Conservation (phyloP, 2,329 filamentous ascomycete genomes). For the Bipolaris bicolor region DNA sequence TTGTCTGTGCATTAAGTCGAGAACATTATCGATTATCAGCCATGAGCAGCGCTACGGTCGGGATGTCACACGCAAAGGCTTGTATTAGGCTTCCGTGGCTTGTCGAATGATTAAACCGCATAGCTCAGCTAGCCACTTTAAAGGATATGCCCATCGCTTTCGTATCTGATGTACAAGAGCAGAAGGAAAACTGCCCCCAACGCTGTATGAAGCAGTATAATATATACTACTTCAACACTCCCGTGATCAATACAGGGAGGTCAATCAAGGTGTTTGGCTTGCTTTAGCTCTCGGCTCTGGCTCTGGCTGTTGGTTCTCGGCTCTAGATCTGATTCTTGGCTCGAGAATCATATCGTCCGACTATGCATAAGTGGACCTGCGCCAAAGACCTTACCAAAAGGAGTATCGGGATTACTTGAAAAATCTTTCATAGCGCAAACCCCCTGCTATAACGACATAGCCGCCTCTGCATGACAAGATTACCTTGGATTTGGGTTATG, state of each 20-base stretch:
- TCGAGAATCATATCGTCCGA: no score
- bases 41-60: background rate
- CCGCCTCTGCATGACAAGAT: no score
- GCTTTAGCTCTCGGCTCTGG: background rate
- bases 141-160: background rate
- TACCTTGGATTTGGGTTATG: no score
- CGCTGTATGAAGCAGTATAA: background rate
- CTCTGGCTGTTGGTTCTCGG: background rate
- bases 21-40: conserved; percentile 1
- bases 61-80: background rate
- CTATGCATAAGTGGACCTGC: no score
- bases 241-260: background rate
- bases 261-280: background rate
- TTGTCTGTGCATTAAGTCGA: conserved; percentile 1
- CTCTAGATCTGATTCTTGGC: background rate
- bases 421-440: no score
- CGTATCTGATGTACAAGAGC: background rate
- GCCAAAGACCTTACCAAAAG: no score
- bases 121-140: conserved; percentile 1
- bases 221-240: background rate
- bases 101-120: background rate
- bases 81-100: background rate
- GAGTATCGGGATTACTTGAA: no score
- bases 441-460: no score
- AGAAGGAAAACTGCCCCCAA: background rate